Conservation (phyloP, 2,329 filamentous ascomycete species). For the Fusarium illudens region DNA sequence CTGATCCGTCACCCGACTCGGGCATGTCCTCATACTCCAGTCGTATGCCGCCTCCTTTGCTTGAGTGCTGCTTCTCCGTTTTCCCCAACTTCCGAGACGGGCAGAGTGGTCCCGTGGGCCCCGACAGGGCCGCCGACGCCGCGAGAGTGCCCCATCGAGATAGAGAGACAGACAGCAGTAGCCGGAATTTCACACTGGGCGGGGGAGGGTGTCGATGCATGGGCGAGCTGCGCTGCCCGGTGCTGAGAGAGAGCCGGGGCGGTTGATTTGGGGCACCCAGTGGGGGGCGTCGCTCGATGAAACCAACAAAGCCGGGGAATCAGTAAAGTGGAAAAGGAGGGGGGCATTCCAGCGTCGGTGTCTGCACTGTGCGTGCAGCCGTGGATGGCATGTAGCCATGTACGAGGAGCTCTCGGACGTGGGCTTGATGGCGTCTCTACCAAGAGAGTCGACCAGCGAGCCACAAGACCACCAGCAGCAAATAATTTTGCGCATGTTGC, state of each 20-base stretch:
- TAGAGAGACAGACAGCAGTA: slow-evolving; percentile 3
- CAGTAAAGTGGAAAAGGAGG: slow-evolving; percentile 12
- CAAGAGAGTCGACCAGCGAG: slow-evolving; percentile 14
- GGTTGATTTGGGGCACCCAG: slow-evolving; percentile 14
- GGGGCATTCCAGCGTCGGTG: slow-evolving; percentile 9
- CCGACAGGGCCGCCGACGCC: slow-evolving; percentile 22
- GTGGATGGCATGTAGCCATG: no score
- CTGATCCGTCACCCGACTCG: slow-evolving; percentile 43
- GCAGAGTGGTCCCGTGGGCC: slow-evolving; percentile 38
- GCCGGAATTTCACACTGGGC: slow-evolving; percentile 36
- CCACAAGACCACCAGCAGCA: slow-evolving; percentile 17
- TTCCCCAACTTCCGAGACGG: slow-evolving; percentile 38
- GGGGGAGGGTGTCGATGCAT: slow-evolving; percentile 32
- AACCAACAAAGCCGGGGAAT: slow-evolving; percentile 30
- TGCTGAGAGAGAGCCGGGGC: not conserved
- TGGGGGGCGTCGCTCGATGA: slow-evolving; percentile 29
- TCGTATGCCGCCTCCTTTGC: slow-evolving; percentile 33
- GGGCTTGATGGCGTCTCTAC: slow-evolving; percentile 10
- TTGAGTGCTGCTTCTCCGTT: slow-evolving; percentile 24
- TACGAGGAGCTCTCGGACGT: not conserved
- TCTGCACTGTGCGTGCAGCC: slow-evolving; percentile 9
- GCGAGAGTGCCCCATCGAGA: slow-evolving; percentile 31
- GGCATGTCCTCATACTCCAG: slow-evolving; percentile 31
- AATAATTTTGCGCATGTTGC: slow-evolving; percentile 27
- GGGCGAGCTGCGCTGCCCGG: not conserved